Percentiles rank a stretch among this genome's conserved stretches.
Evolutionary conservation across 768 basidiomycete genomes (phyloP).

Genomic region (Podaxis rugospora): DNA sequence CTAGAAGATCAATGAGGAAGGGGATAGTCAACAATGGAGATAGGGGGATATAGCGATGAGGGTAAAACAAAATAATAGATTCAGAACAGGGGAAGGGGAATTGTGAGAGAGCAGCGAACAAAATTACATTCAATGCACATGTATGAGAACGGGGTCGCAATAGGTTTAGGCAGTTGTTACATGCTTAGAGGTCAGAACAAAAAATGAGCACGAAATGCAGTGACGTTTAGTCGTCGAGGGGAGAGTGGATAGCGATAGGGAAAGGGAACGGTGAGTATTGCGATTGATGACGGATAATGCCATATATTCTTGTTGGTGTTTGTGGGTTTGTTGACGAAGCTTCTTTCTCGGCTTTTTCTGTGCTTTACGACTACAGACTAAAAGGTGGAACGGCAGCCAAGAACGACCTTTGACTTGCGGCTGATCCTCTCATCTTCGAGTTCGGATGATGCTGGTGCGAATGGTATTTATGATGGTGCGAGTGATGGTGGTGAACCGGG

Average conservation of each 20-base stretch:
- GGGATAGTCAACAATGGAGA: neutral
- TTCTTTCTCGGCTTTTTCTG: neutral
- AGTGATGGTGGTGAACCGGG: constrained; percentile 38
- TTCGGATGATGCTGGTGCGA: constrained; percentile 64
- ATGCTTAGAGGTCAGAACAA: neutral
- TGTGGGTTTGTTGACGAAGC: neutral
- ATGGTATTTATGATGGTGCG: constrained; percentile 24
- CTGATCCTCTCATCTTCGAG: constrained; percentile 51
- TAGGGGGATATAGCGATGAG: neutral
- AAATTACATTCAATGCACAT: neutral
- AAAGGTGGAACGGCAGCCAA: constrained; percentile 27
- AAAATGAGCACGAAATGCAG: neutral
- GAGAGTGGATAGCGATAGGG: neutral
- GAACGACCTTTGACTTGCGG: constrained; percentile 48
- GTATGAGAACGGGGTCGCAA: neutral
- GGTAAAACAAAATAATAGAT: neutral
- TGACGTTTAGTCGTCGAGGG: neutral
- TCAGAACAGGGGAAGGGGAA: neutral
- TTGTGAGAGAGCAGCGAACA: neutral
- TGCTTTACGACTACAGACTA: constrained; percentile 19
- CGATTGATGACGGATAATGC: neutral
- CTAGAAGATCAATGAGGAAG: neutral
- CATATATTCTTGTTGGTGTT: neutral
- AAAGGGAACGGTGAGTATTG: neutral
- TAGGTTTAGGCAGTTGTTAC: neutral